A percentile compares a stretch with the other conserved stretches of the same genome.
Conservation (phyloP, 805 yeast genomes). For the Saccharomycopsis sp. region DNA sequence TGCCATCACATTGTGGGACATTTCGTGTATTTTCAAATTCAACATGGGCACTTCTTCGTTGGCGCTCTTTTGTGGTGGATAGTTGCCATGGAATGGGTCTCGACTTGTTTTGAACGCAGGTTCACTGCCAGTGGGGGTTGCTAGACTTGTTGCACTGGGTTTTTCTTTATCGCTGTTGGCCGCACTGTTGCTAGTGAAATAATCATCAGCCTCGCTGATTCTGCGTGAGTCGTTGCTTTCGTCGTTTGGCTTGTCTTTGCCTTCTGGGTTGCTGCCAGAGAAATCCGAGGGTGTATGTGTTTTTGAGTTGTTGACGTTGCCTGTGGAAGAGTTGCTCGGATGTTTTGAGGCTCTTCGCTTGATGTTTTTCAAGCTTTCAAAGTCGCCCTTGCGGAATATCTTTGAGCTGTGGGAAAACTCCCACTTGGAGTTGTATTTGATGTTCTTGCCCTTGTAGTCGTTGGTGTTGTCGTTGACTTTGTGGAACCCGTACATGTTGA, state of each 20-base stretch:
- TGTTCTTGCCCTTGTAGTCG: constrained; percentile 1
- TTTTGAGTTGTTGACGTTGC: constrained; percentile 4
- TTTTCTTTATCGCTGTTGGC: neutral
- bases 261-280: neutral
- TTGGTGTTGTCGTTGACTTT: constrained; percentile 43
- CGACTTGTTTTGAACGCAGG: no score
- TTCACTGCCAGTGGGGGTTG: no score
- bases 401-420: constrained; percentile 83
- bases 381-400: constrained; percentile 71
- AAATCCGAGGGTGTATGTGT: neutral
- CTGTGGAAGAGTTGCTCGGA: neutral
- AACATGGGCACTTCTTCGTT: neutral
- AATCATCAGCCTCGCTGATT: neutral
- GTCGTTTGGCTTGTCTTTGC: neutral
- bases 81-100: neutral
- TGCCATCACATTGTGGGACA: constrained; percentile 2
- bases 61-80: neutral
- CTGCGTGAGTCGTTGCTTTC: neutral
- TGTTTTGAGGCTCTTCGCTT: constrained; percentile 60
- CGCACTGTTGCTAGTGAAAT: neutral
- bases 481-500: constrained; percentile 79
- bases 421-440: constrained; percentile 38
- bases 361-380: constrained; percentile 62
- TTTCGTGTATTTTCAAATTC: constrained; percentile 6
- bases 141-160: no score